Percentiles rank a stretch among this genome's conserved stretches.
Evolutionary conservation across 148 eudicot species (phyloP).

Genomic region (Rhododendron kiyosumense): DNA sequence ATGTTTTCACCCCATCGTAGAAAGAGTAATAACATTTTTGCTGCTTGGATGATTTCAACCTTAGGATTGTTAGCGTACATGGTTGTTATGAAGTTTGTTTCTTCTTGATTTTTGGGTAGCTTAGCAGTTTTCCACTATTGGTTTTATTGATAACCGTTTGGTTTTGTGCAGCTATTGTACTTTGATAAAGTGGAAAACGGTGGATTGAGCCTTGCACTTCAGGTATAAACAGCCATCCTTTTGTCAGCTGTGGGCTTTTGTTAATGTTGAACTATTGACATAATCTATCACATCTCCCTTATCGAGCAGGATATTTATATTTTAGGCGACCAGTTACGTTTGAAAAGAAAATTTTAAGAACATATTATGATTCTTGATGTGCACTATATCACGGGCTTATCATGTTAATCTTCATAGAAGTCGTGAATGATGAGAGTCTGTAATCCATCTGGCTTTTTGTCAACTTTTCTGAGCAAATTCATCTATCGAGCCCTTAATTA

Average conservation of each 20-base stretch:
- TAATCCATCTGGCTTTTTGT: not conserved
- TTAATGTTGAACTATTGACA: not conserved
- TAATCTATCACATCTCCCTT: not conserved
- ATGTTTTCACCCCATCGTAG: not conserved
- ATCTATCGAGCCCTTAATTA: not conserved
- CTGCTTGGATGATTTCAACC: slow-evolving; percentile 1
- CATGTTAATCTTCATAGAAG: slow-evolving; percentile 1
- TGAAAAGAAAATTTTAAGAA: not conserved
- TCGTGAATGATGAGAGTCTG: not conserved
- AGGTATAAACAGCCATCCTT: slow-evolving; percentile 37
- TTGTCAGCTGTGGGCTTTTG: not conserved
- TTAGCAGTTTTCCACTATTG: not conserved
- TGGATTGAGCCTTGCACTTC: slow-evolving; percentile 86
- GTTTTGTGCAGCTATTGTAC: slow-evolving; percentile 69
- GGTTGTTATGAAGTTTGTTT: not conserved
- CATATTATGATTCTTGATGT: not conserved
- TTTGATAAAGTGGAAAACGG: slow-evolving; percentile 83
- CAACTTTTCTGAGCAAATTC: not conserved
- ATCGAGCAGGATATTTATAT: not conserved
- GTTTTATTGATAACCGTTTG: slow-evolving; percentile 4
- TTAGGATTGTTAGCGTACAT: not conserved
- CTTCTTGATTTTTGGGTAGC: not conserved
- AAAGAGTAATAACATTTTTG: not conserved
- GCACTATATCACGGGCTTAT: not conserved
- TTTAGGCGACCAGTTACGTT: not conserved